A percentile compares a stretch with the other conserved stretches of the same genome.
These are phyloP conservation scores for Penicillium rolfsii DNA, from an alignment of 2,329 filamentous ascomycete genomes.

Conservation along the genomic window DNA sequence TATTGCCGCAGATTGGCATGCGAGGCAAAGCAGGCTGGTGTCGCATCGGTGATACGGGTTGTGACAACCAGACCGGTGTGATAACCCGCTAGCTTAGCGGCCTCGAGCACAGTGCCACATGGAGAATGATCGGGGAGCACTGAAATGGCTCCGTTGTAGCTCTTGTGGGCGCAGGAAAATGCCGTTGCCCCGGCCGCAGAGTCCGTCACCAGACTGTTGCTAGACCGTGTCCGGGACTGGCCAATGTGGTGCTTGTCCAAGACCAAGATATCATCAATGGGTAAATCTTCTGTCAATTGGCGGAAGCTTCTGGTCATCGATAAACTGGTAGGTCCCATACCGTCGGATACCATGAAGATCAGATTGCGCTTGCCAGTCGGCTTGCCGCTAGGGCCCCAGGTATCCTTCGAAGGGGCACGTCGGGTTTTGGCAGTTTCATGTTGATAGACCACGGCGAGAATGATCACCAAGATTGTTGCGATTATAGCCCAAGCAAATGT, in stretches of 20 bases:
- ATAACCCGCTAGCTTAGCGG: conserved; percentile 88
- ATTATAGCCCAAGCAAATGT: conserved; percentile 82
- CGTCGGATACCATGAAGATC: conserved; percentile 98
- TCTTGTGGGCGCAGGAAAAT: conserved; percentile 90
- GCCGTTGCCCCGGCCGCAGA: conserved; percentile 96
- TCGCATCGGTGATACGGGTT: conserved; percentile 92
- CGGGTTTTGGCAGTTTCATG: conserved; percentile 56
- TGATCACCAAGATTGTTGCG: conserved; percentile 75
- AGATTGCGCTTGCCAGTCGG: conserved; percentile 79
- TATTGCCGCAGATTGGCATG: conserved; percentile 80
- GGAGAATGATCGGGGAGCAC: conserved; percentile 82
- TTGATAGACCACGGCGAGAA: conserved; percentile 82
- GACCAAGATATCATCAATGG: conserved; percentile 72
- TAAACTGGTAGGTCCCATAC: conserved; percentile 93
- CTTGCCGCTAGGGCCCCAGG: conserved; percentile 46
- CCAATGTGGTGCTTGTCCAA: conserved; percentile 91
- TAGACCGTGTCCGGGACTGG: conserved; percentile 81
- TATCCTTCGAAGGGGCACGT: conserved; percentile 27
- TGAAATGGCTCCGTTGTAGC: conserved; percentile 95
- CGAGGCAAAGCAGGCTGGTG: conserved; percentile 89
- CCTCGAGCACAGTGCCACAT: conserved; percentile 91
- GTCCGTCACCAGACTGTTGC: conserved; percentile 85
- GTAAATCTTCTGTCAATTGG: conserved; percentile 74
- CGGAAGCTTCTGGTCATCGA: conserved; percentile 84
- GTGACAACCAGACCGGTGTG: conserved; percentile 93